A percentile compares a stretch with the other conserved stretches of the same genome.
phyloP scores from a whole-genome alignment of 441 rosid genomes.

The Erodium moschatum region DNA sequence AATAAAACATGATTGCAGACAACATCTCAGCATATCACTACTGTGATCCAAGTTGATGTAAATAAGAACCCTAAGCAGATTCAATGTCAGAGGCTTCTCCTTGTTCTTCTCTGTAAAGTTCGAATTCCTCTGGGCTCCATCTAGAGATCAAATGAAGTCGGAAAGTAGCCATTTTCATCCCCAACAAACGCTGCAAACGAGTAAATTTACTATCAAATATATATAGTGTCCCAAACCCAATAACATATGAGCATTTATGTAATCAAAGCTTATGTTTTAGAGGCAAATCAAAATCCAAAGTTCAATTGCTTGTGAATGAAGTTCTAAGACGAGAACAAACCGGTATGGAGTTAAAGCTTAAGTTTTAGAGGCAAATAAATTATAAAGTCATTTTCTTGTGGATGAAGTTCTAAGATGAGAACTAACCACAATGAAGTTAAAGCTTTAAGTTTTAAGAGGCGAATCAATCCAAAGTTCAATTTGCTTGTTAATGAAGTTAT shows the following conservation, averaged over 20 bases:
- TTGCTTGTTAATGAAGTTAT: not conserved
- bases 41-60: not conserved
- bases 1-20: not conserved
- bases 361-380: no score
- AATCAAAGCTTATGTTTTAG: not conserved
- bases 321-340: constrained; percentile 26
- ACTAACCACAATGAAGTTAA: no score
- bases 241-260: not conserved
- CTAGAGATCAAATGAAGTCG: constrained; percentile 66
- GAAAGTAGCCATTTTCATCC: constrained; percentile 84
- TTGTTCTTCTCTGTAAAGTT: constrained; percentile 54
- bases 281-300: no score
- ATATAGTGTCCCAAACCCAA: not conserved
- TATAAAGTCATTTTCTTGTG: no score
- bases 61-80: constrained; percentile 30
- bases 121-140: constrained; percentile 72
- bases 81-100: constrained; percentile 64
- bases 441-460: no score
- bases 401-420: no score
- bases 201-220: not conserved
- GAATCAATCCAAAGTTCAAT: not conserved
- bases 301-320: not conserved
- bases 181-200: constrained; percentile 68
- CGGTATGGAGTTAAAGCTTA: constrained; percentile 40
- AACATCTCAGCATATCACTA: not conserved